These are phyloP conservation scores for Fusarium sp. DNA, from an alignment of 2,329 filamentous ascomycete genomes.

Conservation along the genomic window DNA sequence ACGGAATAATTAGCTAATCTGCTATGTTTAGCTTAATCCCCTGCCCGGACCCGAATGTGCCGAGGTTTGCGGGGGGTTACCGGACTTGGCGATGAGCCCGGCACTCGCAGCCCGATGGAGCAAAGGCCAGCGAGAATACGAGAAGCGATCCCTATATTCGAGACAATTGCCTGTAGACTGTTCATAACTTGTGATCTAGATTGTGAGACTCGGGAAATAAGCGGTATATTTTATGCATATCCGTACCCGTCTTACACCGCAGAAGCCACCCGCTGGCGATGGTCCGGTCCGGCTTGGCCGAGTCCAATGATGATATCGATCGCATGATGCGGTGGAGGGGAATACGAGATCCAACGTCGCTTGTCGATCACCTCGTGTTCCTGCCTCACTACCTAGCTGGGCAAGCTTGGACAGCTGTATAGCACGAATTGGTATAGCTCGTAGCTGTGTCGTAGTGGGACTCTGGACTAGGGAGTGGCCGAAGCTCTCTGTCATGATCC, in stretches of 20 bases:
- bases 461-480: slow-evolving; percentile 8
- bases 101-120: slow-evolving; percentile 17
- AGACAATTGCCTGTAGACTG: not conserved
- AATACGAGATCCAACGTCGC: slow-evolving; percentile 48
- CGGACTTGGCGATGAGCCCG: slow-evolving; percentile 24
- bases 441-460: slow-evolving; percentile 2
- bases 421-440: slow-evolving; percentile 3
- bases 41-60: not conserved
- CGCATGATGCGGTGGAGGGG: slow-evolving; percentile 32
- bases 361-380: slow-evolving; percentile 48
- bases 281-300: not conserved
- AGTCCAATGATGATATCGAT: slow-evolving; percentile 28
- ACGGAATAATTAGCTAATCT: slow-evolving; percentile 17
- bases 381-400: slow-evolving; percentile 9
- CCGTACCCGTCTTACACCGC: not conserved
- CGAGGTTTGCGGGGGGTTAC: slow-evolving; percentile 27
- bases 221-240: slow-evolving; percentile 23
- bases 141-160: slow-evolving; percentile 5
- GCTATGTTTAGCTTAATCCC: not conserved
- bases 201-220: not conserved
- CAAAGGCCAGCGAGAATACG: slow-evolving; percentile 22
- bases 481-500: slow-evolving; percentile 14
- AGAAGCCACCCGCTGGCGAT: slow-evolving; percentile 12
- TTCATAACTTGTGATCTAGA: not conserved
- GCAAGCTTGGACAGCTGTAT: slow-evolving; percentile 1